These are phyloP conservation scores for Dryas alaskensis DNA, from an alignment of 306 rosid genomes.

Conservation along the genomic window DNA sequence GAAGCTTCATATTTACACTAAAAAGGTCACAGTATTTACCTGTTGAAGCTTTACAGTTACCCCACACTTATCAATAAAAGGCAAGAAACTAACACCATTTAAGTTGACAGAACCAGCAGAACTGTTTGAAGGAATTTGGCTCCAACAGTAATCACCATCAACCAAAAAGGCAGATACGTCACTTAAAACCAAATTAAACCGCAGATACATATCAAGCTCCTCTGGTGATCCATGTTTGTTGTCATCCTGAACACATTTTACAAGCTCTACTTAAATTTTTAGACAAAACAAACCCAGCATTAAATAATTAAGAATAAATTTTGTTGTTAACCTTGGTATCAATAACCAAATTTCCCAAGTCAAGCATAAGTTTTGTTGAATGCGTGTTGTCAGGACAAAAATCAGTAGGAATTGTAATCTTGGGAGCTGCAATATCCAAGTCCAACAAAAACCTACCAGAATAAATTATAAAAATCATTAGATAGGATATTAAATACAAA, in stretches of 20 bases:
- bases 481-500: conserved; percentile 5
- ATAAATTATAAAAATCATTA: conserved; percentile 22
- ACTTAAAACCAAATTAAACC: conserved; percentile 77
- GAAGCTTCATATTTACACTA: conserved; percentile 6
- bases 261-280: conserved; percentile 9
- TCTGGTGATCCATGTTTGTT: conserved; percentile 45
- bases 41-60: conserved; percentile 75
- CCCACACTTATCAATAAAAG: conserved; percentile 85
- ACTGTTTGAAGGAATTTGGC: conserved; percentile 43
- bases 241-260: conserved; percentile 60
- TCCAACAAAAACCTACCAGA: conserved; percentile 80
- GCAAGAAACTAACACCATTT: conserved; percentile 49
- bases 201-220: conserved; percentile 74
- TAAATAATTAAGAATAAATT: conserved; percentile 11
- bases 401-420: conserved; percentile 89
- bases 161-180: conserved; percentile 94
- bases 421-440: conserved; percentile 98
- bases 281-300: conserved; percentile 8
- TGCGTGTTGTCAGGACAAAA: conserved; percentile 69
- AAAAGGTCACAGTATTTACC: conserved; percentile 40
- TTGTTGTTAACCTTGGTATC: conserved; percentile 59
- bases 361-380: conserved; percentile 85
- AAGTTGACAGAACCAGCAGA: conserved; percentile 35
- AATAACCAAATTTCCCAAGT: conserved; percentile 86
- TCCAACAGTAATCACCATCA: conserved; percentile 90